Evolutionary conservation across 2,329 filamentous ascomycete genomes (phyloP).

Genomic region (Acarospora socialis): DNA sequence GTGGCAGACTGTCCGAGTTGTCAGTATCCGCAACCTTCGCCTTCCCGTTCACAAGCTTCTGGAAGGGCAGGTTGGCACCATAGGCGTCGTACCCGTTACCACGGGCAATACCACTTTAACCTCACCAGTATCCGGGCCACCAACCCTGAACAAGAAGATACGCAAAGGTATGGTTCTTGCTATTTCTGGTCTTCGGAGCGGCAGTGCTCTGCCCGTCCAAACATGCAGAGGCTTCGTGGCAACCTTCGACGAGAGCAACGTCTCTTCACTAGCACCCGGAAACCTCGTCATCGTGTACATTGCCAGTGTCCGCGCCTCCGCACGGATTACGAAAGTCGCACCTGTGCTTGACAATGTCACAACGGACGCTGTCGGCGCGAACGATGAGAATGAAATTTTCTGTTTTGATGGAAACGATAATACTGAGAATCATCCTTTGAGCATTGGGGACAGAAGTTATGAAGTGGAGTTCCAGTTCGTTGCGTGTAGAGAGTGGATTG

Average conservation of each 20-base stretch:
- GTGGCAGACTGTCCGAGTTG: conserved; percentile 71
- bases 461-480: conserved; percentile 43
- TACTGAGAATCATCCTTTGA: conserved; percentile 4
- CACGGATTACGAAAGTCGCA: conserved; percentile 50
- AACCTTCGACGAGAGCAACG: conserved; percentile 44
- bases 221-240: conserved; percentile 54
- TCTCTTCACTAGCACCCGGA: too few relatives aligned
- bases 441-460: not conserved
- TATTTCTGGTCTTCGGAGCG: conserved; percentile 42
- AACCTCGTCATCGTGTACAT: conserved; percentile 70
- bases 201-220: conserved; percentile 36
- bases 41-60: conserved; percentile 64
- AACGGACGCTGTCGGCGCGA: conserved; percentile 17
- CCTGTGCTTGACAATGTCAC: conserved; percentile 16
- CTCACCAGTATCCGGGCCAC: conserved; percentile 8
- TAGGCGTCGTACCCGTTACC: conserved; percentile 54
- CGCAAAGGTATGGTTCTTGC: conserved; percentile 75
- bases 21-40: conserved; percentile 77
- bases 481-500: conserved; percentile 42
- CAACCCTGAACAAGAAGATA: conserved; percentile 19
- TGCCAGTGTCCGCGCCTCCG: conserved; percentile 71
- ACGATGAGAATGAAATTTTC: conserved; percentile 28
- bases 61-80: conserved; percentile 74
- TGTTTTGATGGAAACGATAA: conserved; percentile 26
- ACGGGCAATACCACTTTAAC: not conserved